A percentile compares a stretch with the other conserved stretches of the same genome.
phyloP scores from a whole-genome alignment of 768 basidiomycete genomes.

The Trametes meyenii region DNA sequence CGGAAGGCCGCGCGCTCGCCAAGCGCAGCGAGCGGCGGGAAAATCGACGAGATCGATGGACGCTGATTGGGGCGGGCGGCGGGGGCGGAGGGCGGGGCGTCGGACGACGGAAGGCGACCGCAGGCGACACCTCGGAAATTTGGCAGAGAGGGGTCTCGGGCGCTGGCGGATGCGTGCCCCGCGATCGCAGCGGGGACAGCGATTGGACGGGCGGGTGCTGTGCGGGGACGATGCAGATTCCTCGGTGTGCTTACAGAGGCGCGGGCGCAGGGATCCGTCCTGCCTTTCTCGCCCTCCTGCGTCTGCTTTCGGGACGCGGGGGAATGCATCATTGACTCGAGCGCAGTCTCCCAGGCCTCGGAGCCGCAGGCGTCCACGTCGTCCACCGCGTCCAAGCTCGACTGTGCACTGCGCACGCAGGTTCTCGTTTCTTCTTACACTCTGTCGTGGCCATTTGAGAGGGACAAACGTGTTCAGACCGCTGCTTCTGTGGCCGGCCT shows the following conservation, averaged over 20 bases:
- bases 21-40: background rate
- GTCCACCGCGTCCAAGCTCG: background rate
- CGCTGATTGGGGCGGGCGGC: background rate
- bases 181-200: slow-evolving; percentile 11
- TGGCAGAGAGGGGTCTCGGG: slow-evolving; percentile 1
- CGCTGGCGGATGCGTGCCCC: slow-evolving; percentile 9
- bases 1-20: background rate
- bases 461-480: slow-evolving; percentile 11
- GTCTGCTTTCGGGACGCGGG: slow-evolving; percentile 5
- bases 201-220: slow-evolving; percentile 2
- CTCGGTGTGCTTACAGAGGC: background rate
- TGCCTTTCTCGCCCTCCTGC: slow-evolving; percentile 11
- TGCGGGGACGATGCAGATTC: slow-evolving; percentile 8
- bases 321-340: slow-evolving; percentile 17
- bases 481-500: background rate
- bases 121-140: slow-evolving; percentile 12
- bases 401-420: slow-evolving; percentile 15
- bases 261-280: slow-evolving; percentile 1
- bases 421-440: background rate
- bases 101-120: slow-evolving; percentile 10
- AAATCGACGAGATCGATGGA: slow-evolving; percentile 14
- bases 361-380: slow-evolving; percentile 11
- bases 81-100: slow-evolving; percentile 8
- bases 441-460: background rate
- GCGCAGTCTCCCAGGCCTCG: slow-evolving; percentile 13